Percentiles rank a stretch among this genome's conserved stretches.
phyloP scores from a whole-genome alignment of 2,329 filamentous ascomycete species.

The Penicillium thymicola region DNA sequence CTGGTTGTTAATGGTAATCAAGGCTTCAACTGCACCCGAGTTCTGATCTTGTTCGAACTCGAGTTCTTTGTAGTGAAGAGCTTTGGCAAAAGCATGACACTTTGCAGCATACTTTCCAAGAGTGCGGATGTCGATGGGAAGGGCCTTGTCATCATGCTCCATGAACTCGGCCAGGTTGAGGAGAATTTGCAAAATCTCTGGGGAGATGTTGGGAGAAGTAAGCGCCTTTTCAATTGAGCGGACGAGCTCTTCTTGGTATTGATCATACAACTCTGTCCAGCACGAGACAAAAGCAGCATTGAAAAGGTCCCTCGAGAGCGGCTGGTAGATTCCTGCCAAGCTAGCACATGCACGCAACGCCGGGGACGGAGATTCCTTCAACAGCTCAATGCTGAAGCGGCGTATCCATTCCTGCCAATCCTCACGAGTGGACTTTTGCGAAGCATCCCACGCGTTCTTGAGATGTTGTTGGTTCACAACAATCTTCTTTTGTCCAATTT shows the following conservation, averaged over 20 bases:
- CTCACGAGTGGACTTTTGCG: slow-evolving; percentile 93
- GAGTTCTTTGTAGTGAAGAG: slow-evolving; percentile 96
- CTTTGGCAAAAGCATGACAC: slow-evolving; percentile 97
- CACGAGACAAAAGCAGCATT: slow-evolving; percentile 99
- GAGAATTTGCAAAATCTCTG: slow-evolving; percentile 88
- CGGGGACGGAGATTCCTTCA: slow-evolving; percentile 94
- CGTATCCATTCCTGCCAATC: slow-evolving; percentile 99
- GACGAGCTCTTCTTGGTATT: slow-evolving; percentile 95
- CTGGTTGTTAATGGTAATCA: slow-evolving; percentile 99
- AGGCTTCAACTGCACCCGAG: slow-evolving; percentile 87
- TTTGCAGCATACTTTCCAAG: slow-evolving; percentile 92
- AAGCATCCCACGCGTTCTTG: slow-evolving; percentile 95
- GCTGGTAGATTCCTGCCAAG: slow-evolving; percentile 85
- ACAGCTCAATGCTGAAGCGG: slow-evolving; percentile 88
- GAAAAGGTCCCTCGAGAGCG: slow-evolving; percentile 88
- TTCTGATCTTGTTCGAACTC: slow-evolving; percentile 98
- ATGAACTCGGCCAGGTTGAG: slow-evolving; percentile 98
- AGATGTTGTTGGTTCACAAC: slow-evolving; percentile 97
- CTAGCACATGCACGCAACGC: slow-evolving; percentile 89
- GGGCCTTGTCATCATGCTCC: slow-evolving; percentile 98
- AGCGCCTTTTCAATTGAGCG: slow-evolving; percentile 93
- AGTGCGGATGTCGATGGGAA: slow-evolving; percentile 94
- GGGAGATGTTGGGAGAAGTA: slow-evolving; percentile 90
- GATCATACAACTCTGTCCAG: slow-evolving; percentile 96
- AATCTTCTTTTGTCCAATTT: slow-evolving; percentile 87